Base-by-base conservation (phyloP, 2,329 filamentous ascomycete species). In the Diaporthe aspalathi region DNA sequence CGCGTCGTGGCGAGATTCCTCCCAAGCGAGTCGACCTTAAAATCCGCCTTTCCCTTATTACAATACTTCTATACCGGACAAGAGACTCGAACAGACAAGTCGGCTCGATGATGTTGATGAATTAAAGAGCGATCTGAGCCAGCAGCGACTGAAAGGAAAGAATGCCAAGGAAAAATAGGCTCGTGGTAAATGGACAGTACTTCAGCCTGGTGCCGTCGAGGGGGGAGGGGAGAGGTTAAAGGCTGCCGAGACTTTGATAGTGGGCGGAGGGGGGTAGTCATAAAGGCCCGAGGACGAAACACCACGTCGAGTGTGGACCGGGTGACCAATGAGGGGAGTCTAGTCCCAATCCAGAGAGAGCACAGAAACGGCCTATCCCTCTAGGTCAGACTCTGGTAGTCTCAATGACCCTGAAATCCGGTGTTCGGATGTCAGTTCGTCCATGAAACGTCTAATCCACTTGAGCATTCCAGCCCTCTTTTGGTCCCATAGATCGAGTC, bases 61-160 rank as follows among this genome's bases (percentile, higher is more conserved):
- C 74, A 77, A 75, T 76, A 50, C n/a, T 54, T 57, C 27, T 71
- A 72, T 53, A 56, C 49, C 50, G 70, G 70, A 72, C 54, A 56
- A 67, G 71, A 71, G 74, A 79, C 77, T 74, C 73, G 60, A 32
- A 60, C 52, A 77, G 76, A 74, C 78, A 78, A 76, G 75, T 75
- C 74, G 74, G 74, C 69, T 75, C 78, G 77, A 76, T 76, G 73
- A 38, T 65, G 60, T 20, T 50, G 57, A 62, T 49, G 60, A 74
- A 78, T 79, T 83, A 86, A 84, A 81, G 83, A 86, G 81, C 77
- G 82, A 83, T 87, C 87, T 89, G 87, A 89, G 83, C 88, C 87
- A 90, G 89, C 88, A 89, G 88, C 81, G 80, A 82, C 77, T 78
- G 79, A 84, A 83, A 80, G 78, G 80, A 81, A 80, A 77, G 73